phyloP scores from a whole-genome alignment of 306 rosid genomes.

The Purshia tridentata region DNA sequence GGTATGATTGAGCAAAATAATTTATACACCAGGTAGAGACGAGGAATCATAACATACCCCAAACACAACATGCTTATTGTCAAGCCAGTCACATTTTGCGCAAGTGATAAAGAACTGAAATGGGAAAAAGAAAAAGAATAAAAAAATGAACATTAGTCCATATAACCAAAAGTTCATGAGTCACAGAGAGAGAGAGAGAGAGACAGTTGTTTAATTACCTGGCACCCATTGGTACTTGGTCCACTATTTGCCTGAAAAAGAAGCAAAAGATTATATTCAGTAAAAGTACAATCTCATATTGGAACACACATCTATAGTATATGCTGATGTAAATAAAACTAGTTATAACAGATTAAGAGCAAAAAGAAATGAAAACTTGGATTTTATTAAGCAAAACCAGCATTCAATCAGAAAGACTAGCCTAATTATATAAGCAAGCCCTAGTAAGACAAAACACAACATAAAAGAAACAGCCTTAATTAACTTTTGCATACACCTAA shows the following conservation, averaged over 20 bases:
- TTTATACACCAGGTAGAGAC: not conserved
- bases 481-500: not conserved
- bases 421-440: not conserved
- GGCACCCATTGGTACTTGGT: conserved; percentile 79
- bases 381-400: not conserved
- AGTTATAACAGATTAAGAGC: not conserved
- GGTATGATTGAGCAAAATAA: not conserved
- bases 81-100: conserved; percentile 98
- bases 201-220: conserved; percentile 48
- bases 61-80: conserved; percentile 94
- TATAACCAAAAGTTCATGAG: not conserved
- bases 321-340: not conserved
- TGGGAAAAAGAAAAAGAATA: not conserved
- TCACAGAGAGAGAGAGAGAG: not conserved
- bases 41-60: conserved; percentile 67
- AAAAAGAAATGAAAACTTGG: not conserved
- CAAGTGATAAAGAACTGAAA: conserved; percentile 91
- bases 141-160: not conserved
- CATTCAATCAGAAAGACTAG: not conserved
- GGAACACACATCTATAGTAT: not conserved
- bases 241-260: conserved; percentile 93
- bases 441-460: not conserved
- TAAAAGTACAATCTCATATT: not conserved
- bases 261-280: conserved; percentile 11
- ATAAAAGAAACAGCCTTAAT: not conserved